Conservation (phyloP, 108 stramenopile species). For the Aurantiochytrium sp. region DNA sequence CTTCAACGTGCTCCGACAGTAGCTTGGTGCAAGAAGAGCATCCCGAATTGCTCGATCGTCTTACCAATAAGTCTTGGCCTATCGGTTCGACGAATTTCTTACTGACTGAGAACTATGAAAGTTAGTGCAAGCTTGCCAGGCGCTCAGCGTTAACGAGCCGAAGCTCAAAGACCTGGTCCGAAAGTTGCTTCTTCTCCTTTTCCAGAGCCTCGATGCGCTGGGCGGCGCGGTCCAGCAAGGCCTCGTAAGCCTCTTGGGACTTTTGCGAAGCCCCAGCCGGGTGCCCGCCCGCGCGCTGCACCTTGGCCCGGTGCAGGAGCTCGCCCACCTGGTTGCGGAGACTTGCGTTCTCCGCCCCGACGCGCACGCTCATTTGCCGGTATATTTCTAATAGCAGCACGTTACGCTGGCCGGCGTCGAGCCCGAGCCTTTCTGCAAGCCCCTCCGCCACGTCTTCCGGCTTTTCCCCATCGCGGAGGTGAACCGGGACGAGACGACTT, state of each 20-base stretch:
- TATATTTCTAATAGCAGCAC: neutral
- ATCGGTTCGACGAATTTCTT: too few relatives aligned
- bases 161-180: neutral
- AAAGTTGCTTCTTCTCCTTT: neutral
- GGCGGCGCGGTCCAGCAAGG: neutral
- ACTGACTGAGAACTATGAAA: too few relatives aligned
- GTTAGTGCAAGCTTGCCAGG: neutral
- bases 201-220: neutral
- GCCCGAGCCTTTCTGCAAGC: neutral
- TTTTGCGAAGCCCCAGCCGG: neutral
- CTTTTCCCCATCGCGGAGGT: neutral
- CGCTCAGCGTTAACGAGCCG: neutral
- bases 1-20: too few relatives aligned
- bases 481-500: neutral
- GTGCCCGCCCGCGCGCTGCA: neutral
- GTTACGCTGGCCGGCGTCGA: neutral
- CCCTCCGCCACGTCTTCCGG: neutral
- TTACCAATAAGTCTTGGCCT: too few relatives aligned
- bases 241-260: neutral
- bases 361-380: neutral
- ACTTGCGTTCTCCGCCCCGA: neutral
- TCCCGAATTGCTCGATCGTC: too few relatives aligned
- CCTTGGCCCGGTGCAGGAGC: neutral
- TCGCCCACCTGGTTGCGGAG: neutral
- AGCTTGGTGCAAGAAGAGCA: too few relatives aligned